Evolutionary conservation across 257 asterid genomes (phyloP).

Genomic region (Lavandula angustifolia): DNA sequence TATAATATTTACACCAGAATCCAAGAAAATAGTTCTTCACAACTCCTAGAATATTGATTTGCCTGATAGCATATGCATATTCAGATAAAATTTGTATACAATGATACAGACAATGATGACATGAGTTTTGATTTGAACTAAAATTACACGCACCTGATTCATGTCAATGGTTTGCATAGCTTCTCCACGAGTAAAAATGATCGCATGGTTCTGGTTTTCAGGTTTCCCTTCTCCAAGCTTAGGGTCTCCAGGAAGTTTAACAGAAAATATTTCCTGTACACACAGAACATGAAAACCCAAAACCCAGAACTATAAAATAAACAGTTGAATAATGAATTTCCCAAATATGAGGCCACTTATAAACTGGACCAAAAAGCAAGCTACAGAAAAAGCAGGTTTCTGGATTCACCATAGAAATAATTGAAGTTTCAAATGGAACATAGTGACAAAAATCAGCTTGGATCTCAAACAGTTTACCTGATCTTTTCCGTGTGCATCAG

Average conservation of each 20-base stretch:
- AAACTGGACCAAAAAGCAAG: background rate
- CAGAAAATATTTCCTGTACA: constrained; percentile 82
- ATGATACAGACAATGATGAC: constrained; percentile 5
- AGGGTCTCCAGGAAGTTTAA: constrained; percentile 98
- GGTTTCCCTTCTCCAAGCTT: constrained; percentile 99
- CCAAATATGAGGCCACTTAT: background rate
- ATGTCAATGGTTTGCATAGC: constrained; percentile 97
- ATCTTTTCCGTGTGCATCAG: constrained; percentile 93
- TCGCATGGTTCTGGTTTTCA: constrained; percentile 95
- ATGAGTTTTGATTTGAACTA: constrained; percentile 11
- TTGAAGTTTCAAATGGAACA: constrained; percentile 13
- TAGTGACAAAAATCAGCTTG: constrained; percentile 20
- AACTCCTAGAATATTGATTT: background rate
- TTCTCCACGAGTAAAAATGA: constrained; percentile 96
- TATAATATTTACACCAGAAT: background rate
- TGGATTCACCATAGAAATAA: constrained; percentile 24
- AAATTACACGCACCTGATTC: constrained; percentile 68
- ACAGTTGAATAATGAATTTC: constrained; percentile 6
- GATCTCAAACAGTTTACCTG: constrained; percentile 54
- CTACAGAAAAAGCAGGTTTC: background rate
- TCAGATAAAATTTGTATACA: constrained; percentile 10
- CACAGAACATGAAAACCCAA: constrained; percentile 14
- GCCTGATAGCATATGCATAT: background rate
- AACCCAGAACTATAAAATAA: constrained; percentile 22
- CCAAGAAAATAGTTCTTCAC: background rate